Percentiles rank a stretch among this genome's conserved stretches.
Conservation (phyloP, 1,284 basidiomycete genomes). For the Inonotus obliquus region DNA sequence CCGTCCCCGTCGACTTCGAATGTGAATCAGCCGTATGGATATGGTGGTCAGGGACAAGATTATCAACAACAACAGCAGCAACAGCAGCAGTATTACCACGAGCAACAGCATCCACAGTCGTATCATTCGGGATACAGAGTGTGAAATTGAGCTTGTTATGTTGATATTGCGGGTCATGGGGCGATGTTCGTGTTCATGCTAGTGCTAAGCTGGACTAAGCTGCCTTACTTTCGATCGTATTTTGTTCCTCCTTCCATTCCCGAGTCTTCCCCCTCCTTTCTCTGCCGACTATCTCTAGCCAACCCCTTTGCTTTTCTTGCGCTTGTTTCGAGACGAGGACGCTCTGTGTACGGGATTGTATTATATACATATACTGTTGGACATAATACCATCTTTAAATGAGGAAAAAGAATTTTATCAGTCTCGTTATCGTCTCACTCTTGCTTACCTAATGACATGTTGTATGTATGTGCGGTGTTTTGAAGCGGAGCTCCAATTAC, state of each 20-base stretch:
- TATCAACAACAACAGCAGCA: too few relatives aligned
- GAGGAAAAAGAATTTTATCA: too few relatives aligned
- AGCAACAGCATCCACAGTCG: neutral
- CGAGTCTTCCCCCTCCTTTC: neutral
- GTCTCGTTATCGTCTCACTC: too few relatives aligned
- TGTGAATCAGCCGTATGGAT: neutral
- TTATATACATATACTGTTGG: too few relatives aligned
- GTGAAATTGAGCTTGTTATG: neutral
- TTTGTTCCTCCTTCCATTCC: neutral
- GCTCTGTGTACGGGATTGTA: too few relatives aligned
- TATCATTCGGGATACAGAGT: neutral
- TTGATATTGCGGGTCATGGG: neutral
- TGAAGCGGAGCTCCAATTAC: too few relatives aligned
- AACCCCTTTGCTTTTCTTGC: neutral
- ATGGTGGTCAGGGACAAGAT: neutral
- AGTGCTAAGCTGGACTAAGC: neutral
- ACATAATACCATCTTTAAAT: too few relatives aligned
- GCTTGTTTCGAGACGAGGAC: neutral
- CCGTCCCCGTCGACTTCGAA: neutral
- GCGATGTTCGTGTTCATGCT: neutral
- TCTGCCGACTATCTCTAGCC: neutral
- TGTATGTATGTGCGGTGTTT: too few relatives aligned
- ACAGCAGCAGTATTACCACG: too few relatives aligned
- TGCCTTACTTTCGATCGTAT: neutral
- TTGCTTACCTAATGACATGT: too few relatives aligned